Evolutionary conservation across 2,329 filamentous ascomycete species (phyloP), one percentile per base, ranked within the genome.

Genomic region (Penicillium sp.): DNA sequence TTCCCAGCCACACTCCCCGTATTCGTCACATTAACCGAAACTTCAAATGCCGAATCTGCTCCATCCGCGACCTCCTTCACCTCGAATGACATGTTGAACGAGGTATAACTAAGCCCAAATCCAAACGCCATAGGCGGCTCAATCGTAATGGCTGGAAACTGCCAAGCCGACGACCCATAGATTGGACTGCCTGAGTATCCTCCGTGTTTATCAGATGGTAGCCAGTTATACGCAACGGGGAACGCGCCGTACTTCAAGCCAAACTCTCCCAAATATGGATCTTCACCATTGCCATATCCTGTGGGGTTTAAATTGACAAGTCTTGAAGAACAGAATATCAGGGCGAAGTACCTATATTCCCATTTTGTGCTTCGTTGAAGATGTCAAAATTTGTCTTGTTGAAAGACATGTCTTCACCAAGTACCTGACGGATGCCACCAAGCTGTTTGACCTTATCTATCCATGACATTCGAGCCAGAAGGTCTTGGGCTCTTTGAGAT

Each of bases 351-450:
- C 48, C 48, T 37, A 50, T 50, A 27, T 50, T 50, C 6, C 48
- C 48, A 39, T 50, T n/a, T 39, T 50, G 48, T 26, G 48, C 31
- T 24, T 39, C 22, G 33, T 50, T 50, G 33, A 50, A 50, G 13
- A 50, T 50, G 6, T 42, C 35, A n/a, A 50, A 50, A 5, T 50
- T 50, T 3, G 48, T 50, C 33, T 50, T 42, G 48, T 50, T 50
- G 33, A 50, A 50, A 1, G 35, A 27, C 48, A 50, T 50, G n/a
- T 39, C 24, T 21, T 42, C 48, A 8, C 48, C 33, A n/a, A 50
- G 22, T 19, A 50, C 22, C 35, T 50, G 48, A 19, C 48, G 48
- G 19, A 50, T 42, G 3, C 48, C 48, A n/a, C 48, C 48, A 39
- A 50, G 48, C 14, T 50, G 48, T 50, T 50, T 50, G 6, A 50